Percentiles rank a stretch among this genome's conserved stretches.
These are phyloP conservation scores for Calonectria multiphialidica DNA, from an alignment of 2,329 filamentous ascomycete species.

Conservation along the genomic window DNA sequence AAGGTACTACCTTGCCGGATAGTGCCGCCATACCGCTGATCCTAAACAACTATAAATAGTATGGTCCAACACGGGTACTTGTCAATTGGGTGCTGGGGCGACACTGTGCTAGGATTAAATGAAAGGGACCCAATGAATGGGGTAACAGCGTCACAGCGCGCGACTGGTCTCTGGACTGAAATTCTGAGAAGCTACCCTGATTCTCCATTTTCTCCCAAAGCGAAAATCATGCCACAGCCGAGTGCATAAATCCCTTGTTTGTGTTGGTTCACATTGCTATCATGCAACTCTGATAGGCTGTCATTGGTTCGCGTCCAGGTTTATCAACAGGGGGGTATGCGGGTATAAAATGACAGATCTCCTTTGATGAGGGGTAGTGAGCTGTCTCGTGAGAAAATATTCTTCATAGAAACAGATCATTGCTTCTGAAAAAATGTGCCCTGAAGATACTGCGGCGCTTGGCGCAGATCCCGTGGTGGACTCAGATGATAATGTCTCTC, in stretches of 20 bases:
- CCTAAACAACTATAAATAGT: too few species aligned
- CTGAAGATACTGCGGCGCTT: not conserved
- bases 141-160: too few species aligned
- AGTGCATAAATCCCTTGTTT: not conserved
- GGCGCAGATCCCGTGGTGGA: not conserved
- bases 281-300: not conserved
- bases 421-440: not conserved
- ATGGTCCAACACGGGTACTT: too few species aligned
- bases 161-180: too few species aligned
- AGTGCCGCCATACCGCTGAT: too few species aligned
- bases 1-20: too few species aligned
- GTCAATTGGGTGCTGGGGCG: too few species aligned
- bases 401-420: not conserved
- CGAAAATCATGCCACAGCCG: not conserved
- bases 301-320: constrained; percentile 1
- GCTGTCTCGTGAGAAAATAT: not conserved
- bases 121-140: too few species aligned
- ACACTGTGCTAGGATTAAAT: too few species aligned
- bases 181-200: too few species aligned
- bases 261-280: not conserved
- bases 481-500: not conserved
- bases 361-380: not conserved
- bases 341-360: not conserved
- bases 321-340: not conserved
- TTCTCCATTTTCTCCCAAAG: too few species aligned